Evolutionary conservation across 2,329 filamentous ascomycete genomes (phyloP), one percentile per base, ranked within the genome.

Genomic region (Aspergillus brunneoviolaceus): DNA sequence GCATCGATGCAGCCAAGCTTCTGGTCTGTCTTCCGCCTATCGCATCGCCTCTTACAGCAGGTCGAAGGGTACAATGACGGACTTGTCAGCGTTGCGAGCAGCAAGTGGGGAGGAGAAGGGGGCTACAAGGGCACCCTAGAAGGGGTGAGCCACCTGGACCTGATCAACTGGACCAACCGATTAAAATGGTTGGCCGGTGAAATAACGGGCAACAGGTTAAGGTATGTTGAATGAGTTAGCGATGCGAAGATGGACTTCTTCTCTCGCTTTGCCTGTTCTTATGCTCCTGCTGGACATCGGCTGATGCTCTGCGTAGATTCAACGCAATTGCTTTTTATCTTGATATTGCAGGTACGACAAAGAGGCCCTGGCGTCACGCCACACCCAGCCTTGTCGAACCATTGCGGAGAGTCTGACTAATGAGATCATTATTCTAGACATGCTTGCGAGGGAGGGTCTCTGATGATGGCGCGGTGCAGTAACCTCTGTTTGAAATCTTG

Each of bases 161-260:
- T 88, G 62, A 88, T 88, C 72, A 88, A 88, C 65, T 88, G 86
- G 86, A 86, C 84, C 29, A 88, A 87, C 63, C 77, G 85, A 31
- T 66, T 87, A 42, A 82, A 86, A 65, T 86, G 83, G 82, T 78
- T 84, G 59, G 77, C 85, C 52, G 85, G 83, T 70, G 77, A 82
- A 60, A 67, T 87, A 56, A 83, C 81, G 2, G 83, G 85, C 4
- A 81, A 81, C 60, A 82, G 81, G 70, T 76, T 79, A 65, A 85
- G 81, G 80, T 85, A 54, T 14, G 42, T 31, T 27, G 47, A 33
- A 23, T 12, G 27, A 31, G 19, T 25, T 16, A 1, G 6, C 48
- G 21, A 7, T 5, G 29, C 25, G 27, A 29, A 29, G 14, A 1
- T n/a, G 21, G 14, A 23, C 23, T 14, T 21, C 12, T 47, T 49